phyloP scores from a whole-genome alignment of 768 basidiomycete genomes.

The Collybiopsis luxurians region DNA sequence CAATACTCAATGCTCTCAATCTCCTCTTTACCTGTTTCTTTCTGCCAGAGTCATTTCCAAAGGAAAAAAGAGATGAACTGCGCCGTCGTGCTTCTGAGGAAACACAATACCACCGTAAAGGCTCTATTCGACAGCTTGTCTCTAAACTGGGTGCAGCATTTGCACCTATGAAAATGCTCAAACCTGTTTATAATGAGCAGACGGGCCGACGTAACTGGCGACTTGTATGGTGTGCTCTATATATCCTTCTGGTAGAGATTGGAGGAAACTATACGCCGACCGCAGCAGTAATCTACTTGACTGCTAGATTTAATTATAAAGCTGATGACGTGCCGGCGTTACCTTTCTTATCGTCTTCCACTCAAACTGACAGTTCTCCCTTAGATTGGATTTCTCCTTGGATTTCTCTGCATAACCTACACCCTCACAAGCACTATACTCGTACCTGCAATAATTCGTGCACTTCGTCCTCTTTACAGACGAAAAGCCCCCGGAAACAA shows the following conservation, averaged over 20 bases:
- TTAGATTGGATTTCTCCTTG: constrained; percentile 26
- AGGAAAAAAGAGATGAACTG: constrained; percentile 19
- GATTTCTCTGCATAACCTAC: constrained; percentile 13
- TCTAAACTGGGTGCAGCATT: neutral
- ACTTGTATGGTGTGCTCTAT: constrained; percentile 24
- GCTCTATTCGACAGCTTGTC: neutral
- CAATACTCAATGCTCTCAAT: constrained; percentile 10
- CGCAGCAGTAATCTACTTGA: constrained; percentile 21
- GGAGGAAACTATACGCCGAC: constrained; percentile 13
- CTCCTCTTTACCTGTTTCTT: constrained; percentile 21
- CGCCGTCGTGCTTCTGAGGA: constrained; percentile 8
- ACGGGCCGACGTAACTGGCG: constrained; percentile 25
- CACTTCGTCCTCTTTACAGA: constrained; percentile 24
- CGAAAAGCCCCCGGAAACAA: neutral
- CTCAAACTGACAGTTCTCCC: neutral
- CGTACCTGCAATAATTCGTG: constrained; percentile 20
- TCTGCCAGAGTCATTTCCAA: constrained; percentile 28
- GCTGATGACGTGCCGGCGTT: constrained; percentile 20
- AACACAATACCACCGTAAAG: neutral
- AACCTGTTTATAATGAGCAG: constrained; percentile 14
- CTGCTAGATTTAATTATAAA: constrained; percentile 23
- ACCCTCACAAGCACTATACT: constrained; percentile 16
- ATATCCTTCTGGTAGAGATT: constrained; percentile 19
- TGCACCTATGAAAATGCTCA: constrained; percentile 18
- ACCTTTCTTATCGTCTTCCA: neutral